phyloP scores from a whole-genome alignment of 2,329 filamentous ascomycete species.

The Aciculosporium take region DNA sequence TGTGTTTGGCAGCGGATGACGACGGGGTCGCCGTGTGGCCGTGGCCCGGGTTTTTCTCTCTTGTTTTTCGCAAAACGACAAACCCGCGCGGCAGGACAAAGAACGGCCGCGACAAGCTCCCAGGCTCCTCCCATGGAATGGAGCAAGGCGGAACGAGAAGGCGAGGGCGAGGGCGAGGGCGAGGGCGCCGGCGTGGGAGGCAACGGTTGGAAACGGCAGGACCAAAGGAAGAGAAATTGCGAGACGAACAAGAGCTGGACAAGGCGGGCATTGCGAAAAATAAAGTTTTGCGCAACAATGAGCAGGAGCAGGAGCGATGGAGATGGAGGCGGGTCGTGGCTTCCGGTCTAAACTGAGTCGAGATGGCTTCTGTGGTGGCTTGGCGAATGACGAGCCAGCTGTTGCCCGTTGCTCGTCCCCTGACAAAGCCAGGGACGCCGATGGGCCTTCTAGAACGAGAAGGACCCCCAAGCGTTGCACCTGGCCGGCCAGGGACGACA shows the following conservation, averaged over 20 bases:
- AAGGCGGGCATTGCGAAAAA: conserved; percentile 3
- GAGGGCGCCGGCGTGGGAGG: too few relatives aligned
- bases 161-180: too few relatives aligned
- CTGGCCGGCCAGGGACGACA: conserved; percentile 4
- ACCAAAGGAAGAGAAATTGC: too few relatives aligned
- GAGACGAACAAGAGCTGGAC: not conserved
- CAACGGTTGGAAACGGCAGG: too few relatives aligned
- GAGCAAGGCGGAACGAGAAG: too few relatives aligned
- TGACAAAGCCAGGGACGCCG: conserved; percentile 4
- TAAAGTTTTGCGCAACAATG: not conserved
- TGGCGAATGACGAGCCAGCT: not conserved
- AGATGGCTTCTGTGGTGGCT: not conserved
- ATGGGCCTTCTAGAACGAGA: conserved; percentile 6
- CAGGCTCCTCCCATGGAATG: too few relatives aligned
- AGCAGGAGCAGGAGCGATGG: conserved; percentile 1
- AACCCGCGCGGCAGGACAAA: not conserved
- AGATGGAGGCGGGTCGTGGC: conserved; percentile 5
- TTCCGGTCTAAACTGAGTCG: conserved; percentile 2
- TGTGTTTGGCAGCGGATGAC: conserved; percentile 1
- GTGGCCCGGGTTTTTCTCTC: not conserved
- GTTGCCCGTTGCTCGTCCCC: conserved; percentile 2
- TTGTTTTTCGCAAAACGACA: not conserved
- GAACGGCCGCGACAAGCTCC: too few relatives aligned
- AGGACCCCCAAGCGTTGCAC: too few relatives aligned
- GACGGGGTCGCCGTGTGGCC: not conserved